A percentile compares a stretch with the other conserved stretches of the same genome.
Conservation (phyloP, 345 rosid genomes). For the Viola odorata region DNA sequence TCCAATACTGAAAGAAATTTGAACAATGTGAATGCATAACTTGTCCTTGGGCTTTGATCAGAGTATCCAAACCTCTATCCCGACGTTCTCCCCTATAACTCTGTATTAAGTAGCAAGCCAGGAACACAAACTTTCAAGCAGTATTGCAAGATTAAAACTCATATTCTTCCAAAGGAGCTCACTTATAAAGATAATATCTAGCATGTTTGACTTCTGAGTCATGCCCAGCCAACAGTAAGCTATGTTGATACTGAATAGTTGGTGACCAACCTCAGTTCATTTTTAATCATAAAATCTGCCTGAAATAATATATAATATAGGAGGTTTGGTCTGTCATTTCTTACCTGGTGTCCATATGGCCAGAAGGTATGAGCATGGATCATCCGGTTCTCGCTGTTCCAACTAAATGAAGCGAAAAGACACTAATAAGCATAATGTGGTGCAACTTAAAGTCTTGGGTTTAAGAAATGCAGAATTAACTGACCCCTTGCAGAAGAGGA, state of each 20-base stretch:
- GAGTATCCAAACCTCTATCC: not conserved
- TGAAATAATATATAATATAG: not conserved
- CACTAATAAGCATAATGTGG: not conserved
- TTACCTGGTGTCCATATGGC: slow-evolving; percentile 36
- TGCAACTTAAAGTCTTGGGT: not conserved
- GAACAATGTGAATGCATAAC: no score
- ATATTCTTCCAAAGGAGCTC: not conserved
- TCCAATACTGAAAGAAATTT: no score
- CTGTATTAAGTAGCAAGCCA: not conserved
- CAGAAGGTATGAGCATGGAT: slow-evolving; percentile 27
- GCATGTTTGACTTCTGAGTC: not conserved
- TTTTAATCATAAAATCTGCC: not conserved
- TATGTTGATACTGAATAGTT: not conserved
- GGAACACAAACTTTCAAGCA: not conserved
- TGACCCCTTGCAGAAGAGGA: slow-evolving; percentile 28
- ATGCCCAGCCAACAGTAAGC: not conserved
- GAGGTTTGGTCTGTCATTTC: not conserved
- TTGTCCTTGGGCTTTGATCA: no score
- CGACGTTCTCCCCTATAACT: not conserved
- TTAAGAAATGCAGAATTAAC: slow-evolving; percentile 16
- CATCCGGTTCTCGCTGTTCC: slow-evolving; percentile 27
- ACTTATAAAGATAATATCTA: not conserved
- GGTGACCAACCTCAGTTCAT: not conserved
- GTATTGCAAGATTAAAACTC: not conserved
- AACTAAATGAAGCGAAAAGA: slow-evolving; percentile 9